Evolutionary conservation across 345 rosid genomes (phyloP), one percentile per base, ranked within the genome.

Genomic region (Murraya koenigii): DNA sequence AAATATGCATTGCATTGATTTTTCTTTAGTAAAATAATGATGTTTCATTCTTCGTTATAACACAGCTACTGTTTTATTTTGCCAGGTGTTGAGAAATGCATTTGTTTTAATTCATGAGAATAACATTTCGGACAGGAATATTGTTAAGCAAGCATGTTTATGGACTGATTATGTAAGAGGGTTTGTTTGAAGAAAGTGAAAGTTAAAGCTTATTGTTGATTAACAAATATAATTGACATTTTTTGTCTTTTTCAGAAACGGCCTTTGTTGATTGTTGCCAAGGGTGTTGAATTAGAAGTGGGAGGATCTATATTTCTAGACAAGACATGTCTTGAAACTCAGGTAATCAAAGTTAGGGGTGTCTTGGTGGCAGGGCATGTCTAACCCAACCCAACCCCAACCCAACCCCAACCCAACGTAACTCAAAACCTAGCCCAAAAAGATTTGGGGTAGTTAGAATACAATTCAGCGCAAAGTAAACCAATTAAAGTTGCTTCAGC

Each of bases 51-150:
- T 63, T 11, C 17, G 17, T 25, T 36, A 3, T 63, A 63, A 63
- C 38, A 3, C 9, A 13, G 22, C 20, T 17, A 8, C 28, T 20
- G 6, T 0, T 19, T 8, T 9, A 61, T 10, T 63, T 32, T 68
- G 25, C 25, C 83, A 87, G 89, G 89, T 85, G 75, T 71, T 87
- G 36, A 88, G 85, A 30, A 83, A 85, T 62, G 84, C 88, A 38
- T 80, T 85, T 15, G 72, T 87, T 69, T 63, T 87, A 76, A 84
- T 87, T 77, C 88, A 87, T 13, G 89, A 87, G 79, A 87, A 87
- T 73, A 85, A 85, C 75, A 83, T 87, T 67, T 83, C 10, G 44
- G 10, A 39, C 44, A 39, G 7, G 44, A 39, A 39, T 39, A 8
- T 39, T 39, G 44, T 39, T 8, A 22, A 58, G 62, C 26, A 58